phyloP scores from a whole-genome alignment of 2,329 filamentous ascomycete genomes.

The Aspergillus sp. region DNA sequence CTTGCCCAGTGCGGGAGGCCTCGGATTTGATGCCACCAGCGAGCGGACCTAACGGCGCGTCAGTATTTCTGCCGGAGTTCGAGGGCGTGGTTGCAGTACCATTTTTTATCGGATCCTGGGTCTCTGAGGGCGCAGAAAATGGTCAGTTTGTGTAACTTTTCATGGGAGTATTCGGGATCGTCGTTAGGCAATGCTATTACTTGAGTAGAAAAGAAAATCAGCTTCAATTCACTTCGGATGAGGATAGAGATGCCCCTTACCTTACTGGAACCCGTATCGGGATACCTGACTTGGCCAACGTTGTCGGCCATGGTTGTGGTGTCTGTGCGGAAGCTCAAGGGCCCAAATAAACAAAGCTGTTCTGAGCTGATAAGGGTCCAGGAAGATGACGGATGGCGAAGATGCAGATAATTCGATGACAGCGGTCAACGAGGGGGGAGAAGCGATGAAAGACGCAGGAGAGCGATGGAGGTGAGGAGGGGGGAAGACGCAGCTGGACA shows the following conservation, averaged over 20 bases:
- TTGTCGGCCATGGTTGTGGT: conserved; percentile 31
- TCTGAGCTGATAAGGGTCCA: conserved; percentile 8
- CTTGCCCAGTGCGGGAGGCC: conserved; percentile 55
- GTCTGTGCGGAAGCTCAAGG: conserved; percentile 21
- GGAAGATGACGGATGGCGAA: conserved; percentile 9
- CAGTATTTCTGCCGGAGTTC: neutral
- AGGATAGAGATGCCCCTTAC: conserved; percentile 21
- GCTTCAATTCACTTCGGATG: conserved; percentile 1
- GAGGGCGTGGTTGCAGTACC: neutral
- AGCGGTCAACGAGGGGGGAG: conserved; percentile 12
- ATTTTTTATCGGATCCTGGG: conserved; percentile 25
- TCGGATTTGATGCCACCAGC: conserved; percentile 59
- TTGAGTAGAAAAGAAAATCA: conserved; percentile 8
- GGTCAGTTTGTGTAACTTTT: conserved; percentile 20
- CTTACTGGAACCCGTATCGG: conserved; percentile 41
- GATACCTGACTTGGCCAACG: conserved; percentile 39
- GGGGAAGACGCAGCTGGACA: conserved; percentile 15
- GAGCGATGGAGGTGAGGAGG: neutral
- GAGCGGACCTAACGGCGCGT: conserved; percentile 48
- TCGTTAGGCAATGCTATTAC: conserved; percentile 9
- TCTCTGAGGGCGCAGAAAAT: conserved; percentile 18
- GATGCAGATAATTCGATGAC: conserved; percentile 5
- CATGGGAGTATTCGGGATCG: neutral
- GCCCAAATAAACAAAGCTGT: conserved; percentile 12
- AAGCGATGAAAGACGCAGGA: conserved; percentile 12